These are phyloP conservation scores for Penicillium angulare DNA, from an alignment of 495 filamentous ascomycete genomes.

Conservation along the genomic window DNA sequence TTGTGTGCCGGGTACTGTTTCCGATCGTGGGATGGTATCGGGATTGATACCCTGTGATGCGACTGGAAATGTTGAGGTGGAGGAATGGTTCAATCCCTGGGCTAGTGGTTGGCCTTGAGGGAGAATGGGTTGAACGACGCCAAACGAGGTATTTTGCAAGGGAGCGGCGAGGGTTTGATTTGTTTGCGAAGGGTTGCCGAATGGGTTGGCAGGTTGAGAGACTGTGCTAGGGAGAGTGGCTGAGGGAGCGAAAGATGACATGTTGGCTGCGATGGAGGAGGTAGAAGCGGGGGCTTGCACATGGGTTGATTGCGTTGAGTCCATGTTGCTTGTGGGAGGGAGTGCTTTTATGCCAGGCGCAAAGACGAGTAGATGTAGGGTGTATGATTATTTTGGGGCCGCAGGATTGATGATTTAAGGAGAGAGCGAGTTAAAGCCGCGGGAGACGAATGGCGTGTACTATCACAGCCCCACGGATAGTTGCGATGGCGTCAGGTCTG, in stretches of 20 bases:
- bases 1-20: slow-evolving; percentile 14
- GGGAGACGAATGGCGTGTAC: background rate
- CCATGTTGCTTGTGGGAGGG: slow-evolving; percentile 11
- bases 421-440: background rate
- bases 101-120: slow-evolving; percentile 17
- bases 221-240: slow-evolving; percentile 7
- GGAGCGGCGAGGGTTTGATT: slow-evolving; percentile 15
- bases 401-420: background rate
- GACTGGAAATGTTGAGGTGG: slow-evolving; percentile 5
- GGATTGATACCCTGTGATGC: slow-evolving; percentile 9
- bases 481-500: background rate
- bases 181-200: slow-evolving; percentile 10
- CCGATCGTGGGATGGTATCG: slow-evolving; percentile 10
- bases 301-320: slow-evolving; percentile 19
- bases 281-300: slow-evolving; percentile 13
- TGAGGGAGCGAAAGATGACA: slow-evolving; percentile 11
- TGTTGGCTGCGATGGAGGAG: slow-evolving; percentile 14
- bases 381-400: too few relatives aligned
- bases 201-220: slow-evolving; percentile 10
- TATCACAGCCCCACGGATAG: background rate
- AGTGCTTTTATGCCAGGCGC: background rate
- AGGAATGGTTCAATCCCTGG: slow-evolving; percentile 11
- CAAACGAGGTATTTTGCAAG: slow-evolving; percentile 11
- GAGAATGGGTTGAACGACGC: slow-evolving; percentile 12
- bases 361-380: background rate